A percentile compares a stretch with the other conserved stretches of the same genome.
Conservation (phyloP, 2,329 filamentous ascomycete genomes). For the Colletotrichum agaves region DNA sequence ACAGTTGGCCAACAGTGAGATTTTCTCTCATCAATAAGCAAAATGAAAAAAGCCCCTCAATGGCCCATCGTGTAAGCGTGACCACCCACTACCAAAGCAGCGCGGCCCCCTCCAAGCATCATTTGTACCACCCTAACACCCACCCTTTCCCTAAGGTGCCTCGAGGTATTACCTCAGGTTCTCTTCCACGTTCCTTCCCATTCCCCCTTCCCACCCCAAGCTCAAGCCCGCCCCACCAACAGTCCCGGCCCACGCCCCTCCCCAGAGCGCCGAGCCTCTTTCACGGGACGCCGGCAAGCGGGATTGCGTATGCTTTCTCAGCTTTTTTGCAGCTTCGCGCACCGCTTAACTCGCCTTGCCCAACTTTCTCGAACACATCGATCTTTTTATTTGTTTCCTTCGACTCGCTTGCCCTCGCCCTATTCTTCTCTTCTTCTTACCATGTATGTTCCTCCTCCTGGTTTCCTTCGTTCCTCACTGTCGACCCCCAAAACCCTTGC, state of each 20-base stretch:
- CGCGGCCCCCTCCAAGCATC: neutral
- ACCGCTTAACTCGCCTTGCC: conserved; percentile 31
- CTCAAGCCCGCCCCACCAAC: conserved; percentile 8
- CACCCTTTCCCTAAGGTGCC: neutral
- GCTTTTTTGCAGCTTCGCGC: conserved; percentile 36
- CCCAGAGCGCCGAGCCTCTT: conserved; percentile 36
- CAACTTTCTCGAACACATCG: conserved; percentile 25
- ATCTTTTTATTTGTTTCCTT: neutral
- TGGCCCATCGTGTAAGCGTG: conserved; percentile 15
- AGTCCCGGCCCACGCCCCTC: conserved; percentile 33
- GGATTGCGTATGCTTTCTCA: conserved; percentile 38
- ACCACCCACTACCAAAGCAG: neutral
- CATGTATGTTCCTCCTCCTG: conserved; percentile 3
- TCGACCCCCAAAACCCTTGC: neutral
- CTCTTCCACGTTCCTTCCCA: neutral
- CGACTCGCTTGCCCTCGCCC: neutral
- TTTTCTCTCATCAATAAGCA: neutral
- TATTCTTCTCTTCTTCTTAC: neutral
- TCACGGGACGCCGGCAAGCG: conserved; percentile 37
- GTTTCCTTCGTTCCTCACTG: neutral
- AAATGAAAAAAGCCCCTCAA: neutral
- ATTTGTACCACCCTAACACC: conserved; percentile 26
- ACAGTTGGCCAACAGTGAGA: neutral
- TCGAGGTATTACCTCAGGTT: neutral
- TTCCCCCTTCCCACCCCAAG: conserved; percentile 6